These are phyloP conservation scores for Pachysolen tannophilus DNA, from an alignment of 805 yeast species.

Conservation along the genomic window DNA sequence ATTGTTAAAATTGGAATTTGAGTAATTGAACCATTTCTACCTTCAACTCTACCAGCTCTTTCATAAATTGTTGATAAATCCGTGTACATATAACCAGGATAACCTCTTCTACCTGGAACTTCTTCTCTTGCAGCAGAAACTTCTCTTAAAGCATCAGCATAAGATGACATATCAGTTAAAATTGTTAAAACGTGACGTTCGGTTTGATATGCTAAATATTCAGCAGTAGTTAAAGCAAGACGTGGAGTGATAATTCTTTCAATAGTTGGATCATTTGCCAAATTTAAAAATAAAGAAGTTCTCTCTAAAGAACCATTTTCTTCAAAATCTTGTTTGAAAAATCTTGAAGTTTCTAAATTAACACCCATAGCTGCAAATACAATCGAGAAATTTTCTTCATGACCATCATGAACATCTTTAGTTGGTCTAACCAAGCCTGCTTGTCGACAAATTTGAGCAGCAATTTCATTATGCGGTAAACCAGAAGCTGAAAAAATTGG, in stretches of 20 bases:
- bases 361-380: conserved; percentile 99
- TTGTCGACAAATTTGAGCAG: conserved; percentile 99
- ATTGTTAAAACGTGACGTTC: conserved; percentile 98
- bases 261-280: conserved; percentile 99
- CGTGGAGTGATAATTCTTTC: conserved; percentile 99
- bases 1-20: conserved; percentile 98
- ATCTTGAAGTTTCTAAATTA: conserved; percentile 95
- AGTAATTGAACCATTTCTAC: conserved; percentile 98
- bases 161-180: conserved; percentile 99
- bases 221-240: conserved; percentile 97
- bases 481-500: conserved; percentile 99
- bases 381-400: conserved; percentile 97
- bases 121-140: conserved; percentile 99
- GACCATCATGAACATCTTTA: conserved; percentile 99
- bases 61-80: conserved; percentile 98
- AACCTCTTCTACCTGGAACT: conserved; percentile 99
- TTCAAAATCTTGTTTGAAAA: conserved; percentile 98
- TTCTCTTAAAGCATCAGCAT: conserved; percentile 99
- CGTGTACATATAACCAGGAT: conserved; percentile 99
- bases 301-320: conserved; percentile 98
- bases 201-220: conserved; percentile 96
- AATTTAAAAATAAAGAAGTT: conserved; percentile 90
- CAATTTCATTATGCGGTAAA: conserved; percentile 98
- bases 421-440: conserved; percentile 99
- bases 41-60: conserved; percentile 99